Evolutionary conservation across 2,329 filamentous ascomycete species (phyloP), one percentile per base, ranked within the genome.

Genomic region (Claviceps quebecensis): DNA sequence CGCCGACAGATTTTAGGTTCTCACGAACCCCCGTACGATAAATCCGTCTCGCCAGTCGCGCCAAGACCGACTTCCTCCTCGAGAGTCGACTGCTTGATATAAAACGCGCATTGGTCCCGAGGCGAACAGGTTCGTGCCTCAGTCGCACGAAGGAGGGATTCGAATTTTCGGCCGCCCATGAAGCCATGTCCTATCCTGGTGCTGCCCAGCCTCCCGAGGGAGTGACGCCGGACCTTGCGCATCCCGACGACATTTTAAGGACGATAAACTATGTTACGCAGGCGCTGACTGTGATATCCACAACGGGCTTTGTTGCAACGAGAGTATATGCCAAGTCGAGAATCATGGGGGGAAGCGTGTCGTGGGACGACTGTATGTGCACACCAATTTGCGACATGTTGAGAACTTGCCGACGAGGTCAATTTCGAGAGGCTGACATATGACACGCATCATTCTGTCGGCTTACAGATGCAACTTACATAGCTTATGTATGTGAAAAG

Each of bases 201-300:
- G 55, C 58, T 22, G 52, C 51, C 22, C 58, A 60, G 36, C 60
- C 58, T 11, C 62, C 63, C 14, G n/a, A 53, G 19, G 63, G 62
- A 44, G 56, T 61, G 11, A 52, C 50, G 16, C 53, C 58, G 6
- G 47, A 65, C 54, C 39, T 63, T 16, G 53, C 59, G 4, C 49
- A 63, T 41, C 63, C 62, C 0, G 23, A 52, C 13, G 62, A 65
- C 41, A 56, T 60, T 23, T 47, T 65, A 45, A 54, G 56, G 19
- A 63, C 59, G 0, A 46, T 59, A 39, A 63, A 61, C 49, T 57
- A 60, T 44, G 54, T 61, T 2, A 61, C 58, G 3, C 63, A 65
- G 47, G 59, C 47, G 0, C 49, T 65, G 19, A 63, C 61, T 7
- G 47, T 65, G 8, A 13, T 60, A 8, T 48, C 60, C 14, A 59